phyloP scores from a whole-genome alignment of 306 rosid species.

The Leucaena leucocephala region DNA sequence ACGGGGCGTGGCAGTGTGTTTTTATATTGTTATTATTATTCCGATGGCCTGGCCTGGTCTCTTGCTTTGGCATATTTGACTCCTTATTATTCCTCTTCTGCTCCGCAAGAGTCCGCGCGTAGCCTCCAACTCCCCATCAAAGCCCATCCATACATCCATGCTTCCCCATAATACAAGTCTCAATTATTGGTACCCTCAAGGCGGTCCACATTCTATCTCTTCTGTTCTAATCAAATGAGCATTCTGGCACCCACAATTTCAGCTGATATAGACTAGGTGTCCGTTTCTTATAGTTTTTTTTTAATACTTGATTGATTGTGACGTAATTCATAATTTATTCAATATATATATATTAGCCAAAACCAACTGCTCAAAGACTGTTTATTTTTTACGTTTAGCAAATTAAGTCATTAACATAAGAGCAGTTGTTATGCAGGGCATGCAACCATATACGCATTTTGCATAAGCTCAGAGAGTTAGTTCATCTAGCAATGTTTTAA shows the following conservation, averaged over 20 bases:
- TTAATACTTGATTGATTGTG: background rate
- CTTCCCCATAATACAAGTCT: background rate
- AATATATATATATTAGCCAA: background rate
- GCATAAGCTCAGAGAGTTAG: too few species aligned
- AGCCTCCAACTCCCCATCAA: background rate
- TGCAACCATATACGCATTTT: too few species aligned
- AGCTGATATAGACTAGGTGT: background rate
- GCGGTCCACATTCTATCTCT: background rate
- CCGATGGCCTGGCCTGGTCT: background rate
- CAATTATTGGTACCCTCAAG: background rate
- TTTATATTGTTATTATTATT: background rate
- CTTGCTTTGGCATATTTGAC: background rate
- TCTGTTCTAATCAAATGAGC: background rate
- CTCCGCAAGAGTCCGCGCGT: background rate
- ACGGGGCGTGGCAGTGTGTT: too few species aligned
- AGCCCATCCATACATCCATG: too few species aligned
- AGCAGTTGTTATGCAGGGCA: too few species aligned
- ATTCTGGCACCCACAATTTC: background rate
- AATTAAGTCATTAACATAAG: too few species aligned
- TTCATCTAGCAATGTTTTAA: background rate
- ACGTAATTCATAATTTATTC: background rate
- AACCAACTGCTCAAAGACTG: background rate
- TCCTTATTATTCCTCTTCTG: background rate
- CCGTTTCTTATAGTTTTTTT: background rate
- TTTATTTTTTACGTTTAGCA: too few species aligned